Percentiles rank a stretch among this genome's conserved stretches.
phyloP scores from a whole-genome alignment of 2,329 filamentous ascomycete species.

The Neofusicoccum parvum region DNA sequence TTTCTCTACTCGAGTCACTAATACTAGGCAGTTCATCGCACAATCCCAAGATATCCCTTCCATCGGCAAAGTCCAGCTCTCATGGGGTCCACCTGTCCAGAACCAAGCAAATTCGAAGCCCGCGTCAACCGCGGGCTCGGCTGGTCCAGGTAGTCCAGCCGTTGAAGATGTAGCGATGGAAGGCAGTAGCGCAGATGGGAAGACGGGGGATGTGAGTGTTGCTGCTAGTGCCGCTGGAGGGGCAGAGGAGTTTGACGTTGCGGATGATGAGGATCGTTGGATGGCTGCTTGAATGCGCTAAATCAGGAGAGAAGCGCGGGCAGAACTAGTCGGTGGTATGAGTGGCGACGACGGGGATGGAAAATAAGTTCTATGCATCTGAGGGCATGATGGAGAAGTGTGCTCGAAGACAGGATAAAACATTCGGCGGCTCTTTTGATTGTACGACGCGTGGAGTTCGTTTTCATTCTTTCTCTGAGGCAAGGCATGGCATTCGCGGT shows the following conservation, averaged over 20 bases:
- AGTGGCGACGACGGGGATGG: too few species aligned
- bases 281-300: conserved; percentile 25
- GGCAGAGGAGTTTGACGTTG: conserved; percentile 52
- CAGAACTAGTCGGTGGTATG: too few species aligned
- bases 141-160: not conserved
- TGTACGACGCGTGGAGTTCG: too few species aligned
- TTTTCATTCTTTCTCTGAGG: too few species aligned
- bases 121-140: conserved; percentile 18
- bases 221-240: conserved; percentile 24
- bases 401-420: too few species aligned
- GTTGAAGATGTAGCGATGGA: conserved; percentile 6
- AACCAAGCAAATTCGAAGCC: not conserved
- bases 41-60: conserved; percentile 60
- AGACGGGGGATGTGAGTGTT: not conserved
- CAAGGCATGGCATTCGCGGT: too few species aligned
- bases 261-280: conserved; percentile 52
- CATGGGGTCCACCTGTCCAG: conserved; percentile 56
- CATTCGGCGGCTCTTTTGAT: too few species aligned
- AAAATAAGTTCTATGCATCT: too few species aligned
- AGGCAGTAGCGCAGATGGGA: not conserved
- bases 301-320: too few species aligned
- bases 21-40: conserved; percentile 49
- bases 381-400: too few species aligned
- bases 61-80: conserved; percentile 64
- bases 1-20: not conserved